Base-by-base conservation (phyloP, 2,329 filamentous ascomycete species). In the Penicillium griseofulvum region DNA sequence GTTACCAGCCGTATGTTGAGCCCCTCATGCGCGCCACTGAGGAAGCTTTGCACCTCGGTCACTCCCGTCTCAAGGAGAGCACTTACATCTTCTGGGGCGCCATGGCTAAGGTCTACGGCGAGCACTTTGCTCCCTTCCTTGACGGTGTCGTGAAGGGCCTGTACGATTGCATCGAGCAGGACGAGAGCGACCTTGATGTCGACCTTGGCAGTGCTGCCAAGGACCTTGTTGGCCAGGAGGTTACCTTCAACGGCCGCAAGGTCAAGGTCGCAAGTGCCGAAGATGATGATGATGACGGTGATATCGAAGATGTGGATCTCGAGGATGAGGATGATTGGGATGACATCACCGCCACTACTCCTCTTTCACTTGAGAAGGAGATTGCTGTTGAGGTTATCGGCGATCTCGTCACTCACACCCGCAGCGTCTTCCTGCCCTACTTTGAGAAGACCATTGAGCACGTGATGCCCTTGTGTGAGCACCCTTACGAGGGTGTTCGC, bases 71-170 rank as follows among this genome's bases (percentile, higher is more conserved):
- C 49, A 90, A 91, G 74, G 94, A 99, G 80, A 97, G 91, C 59
- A 96, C 91, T 72, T 99, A 96, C 78, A 95, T 97, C 59, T 83
- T 99, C 52, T 99, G 94, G 93, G 91, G 90, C 62, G 91, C 90
- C 38, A 86, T 99, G 71, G 89, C 93, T 59, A 95, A 95, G 79
- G 91, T 97, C 10, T 97, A 97, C 75, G 87, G 88, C 67, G 88
- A 90, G 68, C 74, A 77, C 54, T 79, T 80, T 61, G 65, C 74
- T 53, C 74, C 74, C 26, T 78, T 79, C 72, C 68, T 80, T 7
- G 73, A 74, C 10, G 76, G 77, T 34, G 75, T 77, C 34, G 71
- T 78, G 54, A 75, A 78, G 60, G 77, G 76, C 51, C 83, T 97
- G 24, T 88, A 94, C 62, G 86, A 90, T 56, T 93, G 91, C 69